Evolutionary conservation across 495 filamentous ascomycete genomes (phyloP), one percentile per base, ranked within the genome.

Genomic region (Gamarada debralockiae): DNA sequence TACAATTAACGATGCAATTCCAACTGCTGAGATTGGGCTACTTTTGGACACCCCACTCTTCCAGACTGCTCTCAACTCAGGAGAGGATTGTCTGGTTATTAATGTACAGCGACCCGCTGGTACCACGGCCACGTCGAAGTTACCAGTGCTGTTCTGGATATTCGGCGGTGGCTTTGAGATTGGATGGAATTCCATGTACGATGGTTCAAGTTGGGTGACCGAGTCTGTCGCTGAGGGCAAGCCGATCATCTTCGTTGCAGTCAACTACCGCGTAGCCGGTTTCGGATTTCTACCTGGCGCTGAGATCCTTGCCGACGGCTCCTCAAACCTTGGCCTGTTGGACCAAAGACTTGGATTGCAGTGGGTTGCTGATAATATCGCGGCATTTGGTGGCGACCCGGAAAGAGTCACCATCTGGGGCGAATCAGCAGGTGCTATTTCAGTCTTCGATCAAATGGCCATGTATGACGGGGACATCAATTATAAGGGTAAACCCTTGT

Each of bases 121-220:
- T 1, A 74, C 67, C 17, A 65, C 45, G 18, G 50, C 58, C 0
- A 62, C 56, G 3, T 57, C 71, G 6, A 72, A 73, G 4, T 63
- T 87, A 3, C 85, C 85, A 0, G 78, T 87, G 23, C 65, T 83
- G 43, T 70, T 84, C 5, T 87, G 82, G 80, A 87, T 89, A 31
- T 83, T 76, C 57, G 83, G 82, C 27, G 83, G 84, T 25, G 79
- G 73, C 1, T 86, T 85, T 56, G 77, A 85, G 60, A 63, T 80
- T 10, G 84, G 84, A 2, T 75, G 73, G 0, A 78, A 75, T 2
- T 51, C 59, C n/a, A 72, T 69, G 62, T 78, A 79, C 52, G 72
- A 83, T 58, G 84, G 70, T 6, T 65, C 72, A 1, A 62, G 62
- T 10, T 57, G 87, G 7, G 67, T 89, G 0, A 47, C 61, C 0